Evolutionary conservation across 768 basidiomycete species (phyloP).

Genomic region (Pleurotus sapidus): DNA sequence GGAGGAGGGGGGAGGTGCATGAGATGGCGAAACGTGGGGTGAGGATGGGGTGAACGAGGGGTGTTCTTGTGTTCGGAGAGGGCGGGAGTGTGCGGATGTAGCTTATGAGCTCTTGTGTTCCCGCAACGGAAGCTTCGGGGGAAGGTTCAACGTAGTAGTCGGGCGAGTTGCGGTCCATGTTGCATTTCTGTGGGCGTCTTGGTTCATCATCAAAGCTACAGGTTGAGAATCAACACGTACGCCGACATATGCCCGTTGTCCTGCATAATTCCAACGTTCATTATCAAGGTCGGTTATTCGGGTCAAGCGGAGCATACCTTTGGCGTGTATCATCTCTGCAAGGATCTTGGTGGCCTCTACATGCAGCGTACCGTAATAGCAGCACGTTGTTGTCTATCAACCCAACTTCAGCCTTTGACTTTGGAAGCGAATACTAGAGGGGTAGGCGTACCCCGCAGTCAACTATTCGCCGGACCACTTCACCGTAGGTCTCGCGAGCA

Average conservation of each 20-base stretch:
- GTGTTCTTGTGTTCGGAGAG: conserved; percentile 33
- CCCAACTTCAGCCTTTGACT: conserved; percentile 1
- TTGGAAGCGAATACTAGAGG: conserved; percentile 8
- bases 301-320: conserved; percentile 39
- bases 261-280: conserved; percentile 26
- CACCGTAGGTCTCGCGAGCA: conserved; percentile 64
- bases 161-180: conserved; percentile 79
- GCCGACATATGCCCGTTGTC: conserved; percentile 84
- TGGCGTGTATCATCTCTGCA: conserved; percentile 66
- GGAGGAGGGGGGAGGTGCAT: conserved; percentile 71
- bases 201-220: too few species aligned
- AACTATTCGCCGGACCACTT: conserved; percentile 70
- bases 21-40: conserved; percentile 97
- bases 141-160: conserved; percentile 69
- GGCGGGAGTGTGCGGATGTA: conserved; percentile 60
- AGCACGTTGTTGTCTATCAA: conserved; percentile 85
- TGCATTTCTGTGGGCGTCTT: conserved; percentile 62
- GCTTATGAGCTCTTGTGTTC: conserved; percentile 62
- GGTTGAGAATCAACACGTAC: conserved; percentile 38
- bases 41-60: conserved; percentile 84
- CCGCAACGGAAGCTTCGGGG: conserved; percentile 50
- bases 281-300: neutral
- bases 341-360: conserved; percentile 77
- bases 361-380: conserved; percentile 87
- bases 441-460: conserved; percentile 64